These are phyloP conservation scores for Psilocybe cubensis DNA, from an alignment of 768 basidiomycete species.

Conservation along the genomic window DNA sequence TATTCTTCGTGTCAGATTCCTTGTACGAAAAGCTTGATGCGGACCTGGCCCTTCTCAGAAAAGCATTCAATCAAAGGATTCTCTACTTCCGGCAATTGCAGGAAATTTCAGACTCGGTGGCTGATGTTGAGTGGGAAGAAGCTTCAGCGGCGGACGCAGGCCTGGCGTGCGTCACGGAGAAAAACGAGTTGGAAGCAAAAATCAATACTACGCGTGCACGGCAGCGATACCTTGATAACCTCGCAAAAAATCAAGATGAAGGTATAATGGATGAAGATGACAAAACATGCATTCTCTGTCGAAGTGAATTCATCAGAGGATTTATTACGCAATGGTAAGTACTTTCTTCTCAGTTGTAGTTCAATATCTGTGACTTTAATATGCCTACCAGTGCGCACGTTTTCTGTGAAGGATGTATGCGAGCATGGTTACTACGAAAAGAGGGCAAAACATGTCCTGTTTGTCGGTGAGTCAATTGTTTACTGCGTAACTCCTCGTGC, in stretches of 20 bases:
- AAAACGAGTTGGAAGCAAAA: constrained; percentile 51
- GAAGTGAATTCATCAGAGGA: constrained; percentile 69
- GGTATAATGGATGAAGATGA: constrained; percentile 52
- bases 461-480: constrained; percentile 55
- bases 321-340: constrained; percentile 79
- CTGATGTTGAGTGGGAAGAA: constrained; percentile 67
- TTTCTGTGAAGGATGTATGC: constrained; percentile 82
- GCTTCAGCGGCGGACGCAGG: constrained; percentile 49
- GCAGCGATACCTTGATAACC: constrained; percentile 75
- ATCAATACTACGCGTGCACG: constrained; percentile 67
- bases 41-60: constrained; percentile 73
- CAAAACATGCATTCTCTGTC: constrained; percentile 70
- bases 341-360: background rate
- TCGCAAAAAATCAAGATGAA: constrained; percentile 55
- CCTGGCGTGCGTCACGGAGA: constrained; percentile 41
- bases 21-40: constrained; percentile 70
- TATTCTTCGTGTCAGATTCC: constrained; percentile 38
- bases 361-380: background rate
- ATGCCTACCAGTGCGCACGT: constrained; percentile 63
- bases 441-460: constrained; percentile 76
- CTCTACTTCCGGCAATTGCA: constrained; percentile 87
- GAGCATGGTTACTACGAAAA: constrained; percentile 62
- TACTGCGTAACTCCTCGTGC: too few species aligned
- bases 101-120: constrained; percentile 87
- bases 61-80: constrained; percentile 69